Conservation (phyloP, 2,329 filamentous ascomycete genomes). For the Ascomycota sp. region DNA sequence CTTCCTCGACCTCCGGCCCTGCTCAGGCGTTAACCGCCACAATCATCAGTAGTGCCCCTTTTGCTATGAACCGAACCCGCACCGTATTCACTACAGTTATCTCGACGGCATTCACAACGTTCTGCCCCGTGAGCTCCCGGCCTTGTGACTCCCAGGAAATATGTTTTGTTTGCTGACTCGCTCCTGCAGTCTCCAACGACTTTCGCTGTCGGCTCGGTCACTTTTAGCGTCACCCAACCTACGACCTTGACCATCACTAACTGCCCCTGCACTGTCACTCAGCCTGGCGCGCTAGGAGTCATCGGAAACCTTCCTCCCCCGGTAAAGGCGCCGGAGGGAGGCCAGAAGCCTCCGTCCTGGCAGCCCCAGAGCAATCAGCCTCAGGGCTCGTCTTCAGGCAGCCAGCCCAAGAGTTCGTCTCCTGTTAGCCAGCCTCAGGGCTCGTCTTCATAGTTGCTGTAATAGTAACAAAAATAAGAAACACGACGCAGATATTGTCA, state of each 20-base stretch:
- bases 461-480: no score
- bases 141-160: not conserved
- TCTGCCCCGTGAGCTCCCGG: slow-evolving; percentile 19
- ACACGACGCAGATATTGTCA: no score
- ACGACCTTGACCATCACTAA: slow-evolving; percentile 25
- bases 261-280: slow-evolving; percentile 24
- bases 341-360: no score
- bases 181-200: slow-evolving; percentile 7
- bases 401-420: not conserved
- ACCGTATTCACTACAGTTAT: slow-evolving; percentile 15
- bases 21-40: no score
- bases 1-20: no score
- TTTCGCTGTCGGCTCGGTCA: slow-evolving; percentile 19
- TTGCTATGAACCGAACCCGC: not conserved
- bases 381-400: no score
- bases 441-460: not conserved
- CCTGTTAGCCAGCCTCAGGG: not conserved
- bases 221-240: slow-evolving; percentile 20
- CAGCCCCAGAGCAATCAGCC: not conserved
- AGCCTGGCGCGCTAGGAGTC: slow-evolving; percentile 1
- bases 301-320: no score
- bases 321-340: no score
- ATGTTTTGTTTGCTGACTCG: not conserved
- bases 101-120: slow-evolving; percentile 16
- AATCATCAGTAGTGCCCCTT: no score